Conservation (phyloP, 2,329 filamentous ascomycete species). For the Pleoardoris graminearum region DNA sequence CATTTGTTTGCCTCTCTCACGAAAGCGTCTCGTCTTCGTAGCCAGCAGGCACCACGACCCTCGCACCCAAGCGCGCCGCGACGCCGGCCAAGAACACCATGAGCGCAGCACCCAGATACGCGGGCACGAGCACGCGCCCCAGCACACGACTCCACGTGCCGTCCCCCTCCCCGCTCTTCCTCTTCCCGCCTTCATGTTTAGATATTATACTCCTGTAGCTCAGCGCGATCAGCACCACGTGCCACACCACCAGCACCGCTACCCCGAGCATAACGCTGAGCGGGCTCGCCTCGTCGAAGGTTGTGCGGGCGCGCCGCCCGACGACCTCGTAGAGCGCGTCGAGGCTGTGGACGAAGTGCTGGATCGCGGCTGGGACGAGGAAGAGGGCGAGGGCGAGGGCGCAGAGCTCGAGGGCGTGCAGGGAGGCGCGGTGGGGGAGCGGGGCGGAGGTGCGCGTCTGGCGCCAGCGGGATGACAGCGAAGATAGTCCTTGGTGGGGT, state of each 20-base stretch:
- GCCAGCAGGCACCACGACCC: too few species aligned
- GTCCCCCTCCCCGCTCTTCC: too few species aligned
- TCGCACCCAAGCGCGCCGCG: too few species aligned
- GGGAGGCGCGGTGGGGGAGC: slow-evolving; percentile 10
- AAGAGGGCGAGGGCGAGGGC: slow-evolving; percentile 18
- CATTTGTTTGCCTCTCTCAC: too few species aligned
- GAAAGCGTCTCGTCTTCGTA: too few species aligned
- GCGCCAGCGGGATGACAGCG: neutral
- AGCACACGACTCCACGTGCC: too few species aligned
- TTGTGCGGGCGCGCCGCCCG: slow-evolving; percentile 20
- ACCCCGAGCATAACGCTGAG: slow-evolving; percentile 6
- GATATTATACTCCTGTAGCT: neutral
- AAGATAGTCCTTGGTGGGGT: neutral
- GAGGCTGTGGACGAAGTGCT: slow-evolving; percentile 17
- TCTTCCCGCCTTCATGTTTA: too few species aligned
- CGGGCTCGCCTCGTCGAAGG: slow-evolving; percentile 8
- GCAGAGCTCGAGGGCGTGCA: slow-evolving; percentile 16
- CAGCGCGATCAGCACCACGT: slow-evolving; percentile 11
- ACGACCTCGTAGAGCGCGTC: slow-evolving; percentile 20
- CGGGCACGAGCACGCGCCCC: too few species aligned
- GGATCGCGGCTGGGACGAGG: slow-evolving; percentile 18
- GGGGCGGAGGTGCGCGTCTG: neutral
- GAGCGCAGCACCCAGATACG: too few species aligned
- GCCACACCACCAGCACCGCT: slow-evolving; percentile 20
- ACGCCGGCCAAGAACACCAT: too few species aligned